These are phyloP conservation scores for Oldenlandia corymbosa DNA, from an alignment of 257 asterid species.

Conservation along the genomic window DNA sequence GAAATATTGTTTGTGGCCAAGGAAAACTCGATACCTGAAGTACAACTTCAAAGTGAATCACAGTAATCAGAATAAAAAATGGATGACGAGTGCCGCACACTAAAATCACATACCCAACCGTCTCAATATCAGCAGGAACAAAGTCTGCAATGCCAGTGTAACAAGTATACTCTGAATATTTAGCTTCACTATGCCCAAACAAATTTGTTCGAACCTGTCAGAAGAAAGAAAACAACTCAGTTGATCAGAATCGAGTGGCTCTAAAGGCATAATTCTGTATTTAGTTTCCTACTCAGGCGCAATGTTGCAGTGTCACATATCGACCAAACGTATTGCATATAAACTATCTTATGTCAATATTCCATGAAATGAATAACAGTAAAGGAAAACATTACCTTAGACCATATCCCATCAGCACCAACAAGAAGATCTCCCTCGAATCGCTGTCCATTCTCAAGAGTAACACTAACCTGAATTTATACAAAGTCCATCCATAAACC, in stretches of 20 bases:
- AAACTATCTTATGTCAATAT: neutral
- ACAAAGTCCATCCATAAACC: neutral
- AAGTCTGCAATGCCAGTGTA: conserved; percentile 97
- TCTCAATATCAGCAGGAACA: conserved; percentile 86
- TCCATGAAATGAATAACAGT: neutral
- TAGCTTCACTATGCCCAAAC: conserved; percentile 60
- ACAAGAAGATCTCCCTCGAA: conserved; percentile 85
- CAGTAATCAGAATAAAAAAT: neutral
- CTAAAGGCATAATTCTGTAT: neutral
- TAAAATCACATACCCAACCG: conserved; percentile 68
- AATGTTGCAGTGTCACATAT: neutral
- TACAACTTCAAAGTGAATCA: conserved; percentile 2
- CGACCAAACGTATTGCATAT: neutral
- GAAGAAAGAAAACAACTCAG: neutral
- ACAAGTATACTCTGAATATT: conserved; percentile 92
- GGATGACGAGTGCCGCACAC: neutral
- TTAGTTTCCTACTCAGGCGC: neutral
- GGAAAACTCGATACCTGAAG: conserved; percentile 83
- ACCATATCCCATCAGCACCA: conserved; percentile 97
- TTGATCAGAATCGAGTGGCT: neutral
- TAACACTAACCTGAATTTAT: conserved; percentile 58
- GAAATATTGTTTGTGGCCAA: conserved; percentile 95
- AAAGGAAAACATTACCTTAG: conserved; percentile 49
- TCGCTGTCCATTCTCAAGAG: conserved; percentile 61
- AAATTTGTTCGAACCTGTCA: conserved; percentile 64